phyloP scores from a whole-genome alignment of 2,329 filamentous ascomycete species.

The Penicillium sp. region DNA sequence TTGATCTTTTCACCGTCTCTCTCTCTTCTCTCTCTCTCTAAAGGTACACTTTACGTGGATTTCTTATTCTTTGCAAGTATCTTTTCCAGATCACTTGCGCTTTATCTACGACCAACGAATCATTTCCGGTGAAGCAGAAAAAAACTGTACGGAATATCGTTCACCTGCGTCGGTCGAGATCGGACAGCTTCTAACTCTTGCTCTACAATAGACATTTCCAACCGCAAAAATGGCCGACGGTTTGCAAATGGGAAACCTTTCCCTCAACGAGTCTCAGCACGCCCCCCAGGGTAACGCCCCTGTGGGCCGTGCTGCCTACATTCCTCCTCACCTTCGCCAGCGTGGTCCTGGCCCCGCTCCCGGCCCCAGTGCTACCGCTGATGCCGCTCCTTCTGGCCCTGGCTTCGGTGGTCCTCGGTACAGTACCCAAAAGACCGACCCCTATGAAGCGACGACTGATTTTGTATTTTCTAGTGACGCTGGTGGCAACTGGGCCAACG shows the following conservation, averaged over 20 bases:
- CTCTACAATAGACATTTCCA: slow-evolving; percentile 8
- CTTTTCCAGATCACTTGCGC: slow-evolving; percentile 12
- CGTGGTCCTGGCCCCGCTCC: slow-evolving; percentile 28
- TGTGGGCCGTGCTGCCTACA: slow-evolving; percentile 62
- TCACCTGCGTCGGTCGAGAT: not conserved
- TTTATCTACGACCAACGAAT: slow-evolving; percentile 12
- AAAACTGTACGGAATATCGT: slow-evolving; percentile 16
- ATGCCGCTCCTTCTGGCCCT: slow-evolving; percentile 35
- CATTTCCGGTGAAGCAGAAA: slow-evolving; percentile 16
- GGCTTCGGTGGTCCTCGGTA: slow-evolving; percentile 41
- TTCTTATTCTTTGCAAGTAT: slow-evolving; percentile 13
- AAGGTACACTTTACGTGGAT: slow-evolving; percentile 15
- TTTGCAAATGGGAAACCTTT: slow-evolving; percentile 42
- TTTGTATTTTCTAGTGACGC: slow-evolving; percentile 26
- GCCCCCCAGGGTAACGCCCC: slow-evolving; percentile 49
- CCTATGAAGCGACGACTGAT: slow-evolving; percentile 16
- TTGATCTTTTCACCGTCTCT: slow-evolving; percentile 24
- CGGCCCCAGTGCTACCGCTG: slow-evolving; percentile 29
- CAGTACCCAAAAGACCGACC: slow-evolving; percentile 16
- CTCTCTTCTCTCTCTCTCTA: slow-evolving; percentile 13
- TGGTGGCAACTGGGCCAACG: slow-evolving; percentile 55
- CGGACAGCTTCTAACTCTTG: slow-evolving; percentile 14
- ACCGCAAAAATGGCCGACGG: slow-evolving; percentile 43
- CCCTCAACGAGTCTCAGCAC: slow-evolving; percentile 63
- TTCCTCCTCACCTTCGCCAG: slow-evolving; percentile 63